Evolutionary conservation across 805 yeast species (phyloP).

Genomic region (Kurtzmaniella cleridarum): DNA sequence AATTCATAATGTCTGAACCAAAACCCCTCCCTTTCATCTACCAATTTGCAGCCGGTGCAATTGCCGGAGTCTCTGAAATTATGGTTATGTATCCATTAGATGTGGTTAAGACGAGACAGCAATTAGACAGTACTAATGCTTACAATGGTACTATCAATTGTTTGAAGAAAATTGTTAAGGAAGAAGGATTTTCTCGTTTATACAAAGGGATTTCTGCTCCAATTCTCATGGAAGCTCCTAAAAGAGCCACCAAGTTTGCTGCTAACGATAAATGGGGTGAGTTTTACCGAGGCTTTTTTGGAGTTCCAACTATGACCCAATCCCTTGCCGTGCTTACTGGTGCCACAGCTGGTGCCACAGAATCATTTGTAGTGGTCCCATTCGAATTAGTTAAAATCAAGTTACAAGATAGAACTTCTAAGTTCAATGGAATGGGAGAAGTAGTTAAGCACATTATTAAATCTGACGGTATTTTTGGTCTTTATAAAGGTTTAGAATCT

Average conservation of each 20-base stretch:
- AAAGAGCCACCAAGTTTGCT: slow-evolving; percentile 97
- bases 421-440: slow-evolving; percentile 78
- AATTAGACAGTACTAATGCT: slow-evolving; percentile 57
- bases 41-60: slow-evolving; percentile 88
- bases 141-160: slow-evolving; percentile 85
- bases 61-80: slow-evolving; percentile 96
- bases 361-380: slow-evolving; percentile 95
- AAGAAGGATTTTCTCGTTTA: slow-evolving; percentile 78
- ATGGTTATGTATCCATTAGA: slow-evolving; percentile 94
- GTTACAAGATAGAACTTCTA: slow-evolving; percentile 82
- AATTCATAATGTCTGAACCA: slow-evolving; percentile 17
- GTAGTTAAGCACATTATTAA: slow-evolving; percentile 69
- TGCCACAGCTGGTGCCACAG: slow-evolving; percentile 98
- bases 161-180: slow-evolving; percentile 71
- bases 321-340: slow-evolving; percentile 86
- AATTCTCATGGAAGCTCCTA: slow-evolving; percentile 97
- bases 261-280: slow-evolving; percentile 97
- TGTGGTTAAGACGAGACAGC: slow-evolving; percentile 95
- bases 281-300: slow-evolving; percentile 68
- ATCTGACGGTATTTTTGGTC: slow-evolving; percentile 72
- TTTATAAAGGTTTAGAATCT: slow-evolving; percentile 94
- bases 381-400: slow-evolving; percentile 94
- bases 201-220: slow-evolving; percentile 97
- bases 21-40: slow-evolving; percentile 71
- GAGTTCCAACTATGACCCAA: slow-evolving; percentile 66